phyloP scores from a whole-genome alignment of 2,329 filamentous ascomycete species.

The Aspergillus spinulosporus region DNA sequence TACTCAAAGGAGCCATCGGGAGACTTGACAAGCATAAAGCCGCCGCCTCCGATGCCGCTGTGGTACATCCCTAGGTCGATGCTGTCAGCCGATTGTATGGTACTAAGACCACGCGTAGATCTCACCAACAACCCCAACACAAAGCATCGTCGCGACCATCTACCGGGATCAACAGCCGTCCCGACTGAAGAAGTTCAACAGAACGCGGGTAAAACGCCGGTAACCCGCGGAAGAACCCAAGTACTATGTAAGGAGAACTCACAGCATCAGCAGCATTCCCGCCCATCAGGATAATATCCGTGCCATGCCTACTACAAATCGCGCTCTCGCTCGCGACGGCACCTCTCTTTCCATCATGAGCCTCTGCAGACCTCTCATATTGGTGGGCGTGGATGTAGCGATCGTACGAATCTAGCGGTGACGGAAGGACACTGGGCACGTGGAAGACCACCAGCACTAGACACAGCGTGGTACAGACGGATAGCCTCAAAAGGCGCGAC shows the following conservation, averaged over 20 bases:
- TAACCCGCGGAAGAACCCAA: not conserved
- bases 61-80: constrained; percentile 65
- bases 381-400: not conserved
- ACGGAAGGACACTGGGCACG: constrained; percentile 25
- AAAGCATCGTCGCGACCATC: constrained; percentile 72
- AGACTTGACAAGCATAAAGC: constrained; percentile 79
- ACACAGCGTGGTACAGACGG: constrained; percentile 21
- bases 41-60: constrained; percentile 80
- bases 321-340: constrained; percentile 70
- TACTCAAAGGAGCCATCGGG: constrained; percentile 75
- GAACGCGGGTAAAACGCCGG: not conserved
- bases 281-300: constrained; percentile 60
- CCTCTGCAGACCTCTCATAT: constrained; percentile 16
- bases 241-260: constrained; percentile 20
- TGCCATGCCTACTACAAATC: constrained; percentile 69
- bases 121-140: constrained; percentile 67
- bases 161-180: constrained; percentile 21
- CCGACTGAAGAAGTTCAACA: too few species aligned
- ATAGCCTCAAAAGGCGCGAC: constrained; percentile 21
- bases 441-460: constrained; percentile 25
- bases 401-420: constrained; percentile 20
- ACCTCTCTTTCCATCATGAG: constrained; percentile 48
- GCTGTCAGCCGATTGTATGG: too few species aligned
- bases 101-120: too few species aligned
- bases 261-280: constrained; percentile 74